Base-by-base conservation (phyloP, 148 eudicot species). In the Fagopyrum tataricum region DNA sequence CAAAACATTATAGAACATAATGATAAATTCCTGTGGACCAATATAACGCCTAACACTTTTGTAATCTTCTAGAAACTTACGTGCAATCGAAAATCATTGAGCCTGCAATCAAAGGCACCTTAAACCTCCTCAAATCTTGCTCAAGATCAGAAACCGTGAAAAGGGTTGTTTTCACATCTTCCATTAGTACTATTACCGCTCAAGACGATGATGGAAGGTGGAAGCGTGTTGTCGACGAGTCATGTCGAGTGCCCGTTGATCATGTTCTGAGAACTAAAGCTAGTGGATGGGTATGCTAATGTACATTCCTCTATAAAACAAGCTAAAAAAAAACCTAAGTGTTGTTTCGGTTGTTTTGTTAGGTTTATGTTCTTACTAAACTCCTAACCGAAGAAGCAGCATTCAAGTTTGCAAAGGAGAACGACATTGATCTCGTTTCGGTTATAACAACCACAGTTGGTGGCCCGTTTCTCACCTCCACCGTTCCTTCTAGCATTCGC, bases 151-250 rank as follows among this genome's bases (percentile, higher is more conserved):
- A 67, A 23, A 76, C 88, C 6, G 93, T 82, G 31, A 89, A 77
- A 74, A 81, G 85, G 46, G 89, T 91, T 37, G 84, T 89, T 70
- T 83, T 89, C 64, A 91, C 97, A 71, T 91, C 97, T 37, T 91
- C 97, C 41, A 87, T 87, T 23, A 91, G 93, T 72, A 91, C 93
- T 18, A 81, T 91, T 55, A 89, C 90, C 21, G 87, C 88, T 52
- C 84, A 83, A 70, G 88, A 84, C 59, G 62, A 31, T 40, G 53
- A 80, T 5, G 90, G 87, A 43, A 81, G 75, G 42, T 89, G 93
- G 93, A 70, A 72, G 67, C 69, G 75, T 0, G 23, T 82, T 6
- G 91, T 89, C 39, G 86, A 91, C 76, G 97, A 91, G 81, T 81
- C 90, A 24, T 89, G 88, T 79, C 85, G 74, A 74, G 81, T 56